phyloP scores from a whole-genome alignment of 768 basidiomycete species.

The Filobasidium wieringae region DNA sequence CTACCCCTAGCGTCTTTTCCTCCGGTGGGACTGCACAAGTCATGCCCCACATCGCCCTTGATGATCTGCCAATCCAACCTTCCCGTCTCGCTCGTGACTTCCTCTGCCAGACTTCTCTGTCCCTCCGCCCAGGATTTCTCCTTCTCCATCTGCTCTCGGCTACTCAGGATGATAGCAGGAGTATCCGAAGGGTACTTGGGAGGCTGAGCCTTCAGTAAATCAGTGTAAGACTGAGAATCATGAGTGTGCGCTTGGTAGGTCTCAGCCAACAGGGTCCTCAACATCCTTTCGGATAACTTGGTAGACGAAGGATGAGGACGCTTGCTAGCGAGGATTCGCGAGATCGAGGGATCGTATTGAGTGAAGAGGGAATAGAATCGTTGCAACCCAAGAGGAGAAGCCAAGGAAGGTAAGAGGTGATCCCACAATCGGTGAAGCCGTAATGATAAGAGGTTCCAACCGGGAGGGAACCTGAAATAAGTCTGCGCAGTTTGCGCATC shows the following conservation, averaged over 20 bases:
- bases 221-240: constrained; percentile 24
- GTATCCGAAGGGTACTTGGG: constrained; percentile 22
- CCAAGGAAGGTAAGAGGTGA: constrained; percentile 27
- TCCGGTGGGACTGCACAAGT: constrained; percentile 8
- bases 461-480: constrained; percentile 31
- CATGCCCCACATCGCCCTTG: constrained; percentile 12
- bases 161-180: constrained; percentile 27
- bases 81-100: constrained; percentile 31
- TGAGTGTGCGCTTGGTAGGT: constrained; percentile 31
- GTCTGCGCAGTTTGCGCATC: constrained; percentile 36
- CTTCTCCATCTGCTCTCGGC: constrained; percentile 21
- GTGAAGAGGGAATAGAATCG: constrained; percentile 33
- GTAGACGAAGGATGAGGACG: constrained; percentile 23
- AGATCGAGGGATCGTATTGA: constrained; percentile 27
- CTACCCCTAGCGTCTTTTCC: constrained; percentile 13
- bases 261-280: constrained; percentile 33
- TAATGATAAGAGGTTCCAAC: constrained; percentile 17
- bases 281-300: constrained; percentile 26
- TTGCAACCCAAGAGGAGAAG: constrained; percentile 30
- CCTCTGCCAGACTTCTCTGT: constrained; percentile 31
- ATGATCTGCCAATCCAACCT: constrained; percentile 11
- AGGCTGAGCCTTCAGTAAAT: constrained; percentile 20
- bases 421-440: constrained; percentile 26
- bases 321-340: constrained; percentile 30
- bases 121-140: constrained; percentile 32